Evolutionary conservation across 192 early-diverging fungal genomes (phyloP), one percentile per base, ranked within the genome.

Genomic region (Paraglomus occultum): DNA sequence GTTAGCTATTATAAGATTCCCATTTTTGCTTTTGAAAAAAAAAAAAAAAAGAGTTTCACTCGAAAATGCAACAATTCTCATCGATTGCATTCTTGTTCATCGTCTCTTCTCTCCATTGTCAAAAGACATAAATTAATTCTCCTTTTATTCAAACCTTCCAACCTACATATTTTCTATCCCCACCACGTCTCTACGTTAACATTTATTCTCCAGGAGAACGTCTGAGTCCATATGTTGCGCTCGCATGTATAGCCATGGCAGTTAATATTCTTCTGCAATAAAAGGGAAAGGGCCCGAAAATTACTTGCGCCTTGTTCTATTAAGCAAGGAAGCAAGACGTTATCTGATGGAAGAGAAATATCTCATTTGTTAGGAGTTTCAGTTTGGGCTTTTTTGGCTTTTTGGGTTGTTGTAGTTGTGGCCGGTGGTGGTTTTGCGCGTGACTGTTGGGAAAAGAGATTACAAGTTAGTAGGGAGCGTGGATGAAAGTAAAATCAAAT

Each of bases 151-250:
- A 31, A 31, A 31, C 31, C 31, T 31, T 31, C 31, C 31, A 31
- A 31, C 31, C 31, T n/a, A 31, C 31, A 31, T 31, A 31, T 31
- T 31, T 31, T 31, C 23, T 15, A 47, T 8, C 8, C 45, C 43
- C 5, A 15, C 57, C 39, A 17, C 20, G 17, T 0, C 18, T 18
- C 18, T 9, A 11, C 31, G 46, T 43, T 14, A 9, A 68, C 39
- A 39, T 61, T 23, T 54, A 17, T 53, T 70, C n/a, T 70, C 10
- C 67, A 91, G 94, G 96, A 15, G 96, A 98, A 76, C 85, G 96
- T 17, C 81, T 99, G 48, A 93, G 91, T 64, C 96, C 96, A 43
- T 99, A 96, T 67, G 95, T 99, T 11, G 91, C 93, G 22, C 72
- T 97, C 55, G 91, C 90, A 17, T 97, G 94, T 71, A 76, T 97